A percentile compares a stretch with the other conserved stretches of the same genome.
Evolutionary conservation across 2,329 filamentous ascomycete genomes (phyloP).

Genomic region (Alternaria sp.): DNA sequence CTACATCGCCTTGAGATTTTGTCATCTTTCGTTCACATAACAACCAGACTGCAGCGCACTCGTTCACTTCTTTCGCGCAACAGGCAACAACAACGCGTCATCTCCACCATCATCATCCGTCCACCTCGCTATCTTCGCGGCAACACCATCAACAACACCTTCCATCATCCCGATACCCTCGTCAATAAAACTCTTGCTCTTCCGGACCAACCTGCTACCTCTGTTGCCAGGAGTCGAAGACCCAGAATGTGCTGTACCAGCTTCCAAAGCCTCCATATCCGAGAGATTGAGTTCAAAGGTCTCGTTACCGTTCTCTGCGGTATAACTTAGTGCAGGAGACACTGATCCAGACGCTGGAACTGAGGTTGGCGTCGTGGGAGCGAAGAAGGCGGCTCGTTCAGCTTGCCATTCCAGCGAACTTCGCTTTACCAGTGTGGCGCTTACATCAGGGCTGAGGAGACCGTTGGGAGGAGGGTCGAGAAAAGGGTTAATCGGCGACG

Average conservation of each 20-base stretch:
- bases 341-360: not conserved
- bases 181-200: not conserved
- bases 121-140: not conserved
- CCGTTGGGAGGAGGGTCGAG: not conserved
- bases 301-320: not conserved
- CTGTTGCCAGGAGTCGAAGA: not conserved
- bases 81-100: conserved; percentile 8
- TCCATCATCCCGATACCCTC: not conserved
- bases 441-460: not conserved
- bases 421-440: not conserved
- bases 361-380: not conserved
- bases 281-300: not conserved
- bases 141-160: not conserved
- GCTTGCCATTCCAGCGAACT: not conserved
- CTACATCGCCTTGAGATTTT: not conserved
- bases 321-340: not conserved
- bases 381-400: not conserved
- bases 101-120: conserved; percentile 3
- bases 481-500: not conserved
- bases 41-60: not conserved
- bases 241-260: not conserved
- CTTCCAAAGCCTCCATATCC: not conserved
- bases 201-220: not conserved
- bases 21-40: not conserved
- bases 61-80: not conserved